phyloP scores from a whole-genome alignment of 306 rosid species.

The Arachis stenosperma region DNA sequence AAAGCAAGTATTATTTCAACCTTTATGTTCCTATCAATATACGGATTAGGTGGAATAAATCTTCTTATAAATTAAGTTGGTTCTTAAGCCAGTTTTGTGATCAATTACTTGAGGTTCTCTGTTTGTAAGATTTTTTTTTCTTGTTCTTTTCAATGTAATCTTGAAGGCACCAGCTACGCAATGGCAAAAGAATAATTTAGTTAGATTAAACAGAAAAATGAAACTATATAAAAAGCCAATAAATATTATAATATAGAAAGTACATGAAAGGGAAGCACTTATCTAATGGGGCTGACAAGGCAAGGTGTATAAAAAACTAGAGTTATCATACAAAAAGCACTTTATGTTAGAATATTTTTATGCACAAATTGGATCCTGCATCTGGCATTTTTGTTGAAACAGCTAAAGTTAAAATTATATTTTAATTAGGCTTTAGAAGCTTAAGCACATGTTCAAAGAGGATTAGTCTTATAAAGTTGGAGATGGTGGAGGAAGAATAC shows the following conservation, averaged over 20 bases:
- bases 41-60: conserved; percentile 31
- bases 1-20: conserved; percentile 1
- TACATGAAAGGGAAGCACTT: conserved; percentile 32
- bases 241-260: neutral
- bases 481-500: conserved; percentile 24
- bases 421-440: conserved; percentile 27
- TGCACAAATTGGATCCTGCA: conserved; percentile 31
- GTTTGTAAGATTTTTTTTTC: conserved; percentile 18
- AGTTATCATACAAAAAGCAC: conserved; percentile 30
- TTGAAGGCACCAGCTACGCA: conserved; percentile 22
- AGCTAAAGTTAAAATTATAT: conserved; percentile 32
- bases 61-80: conserved; percentile 9
- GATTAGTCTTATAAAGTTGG: conserved; percentile 33
- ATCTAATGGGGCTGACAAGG: conserved; percentile 35
- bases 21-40: neutral
- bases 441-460: conserved; percentile 49
- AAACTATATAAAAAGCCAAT: neutral
- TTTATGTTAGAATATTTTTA: conserved; percentile 13
- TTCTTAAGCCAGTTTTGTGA: conserved; percentile 3
- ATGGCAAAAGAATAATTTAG: conserved; percentile 12
- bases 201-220: neutral
- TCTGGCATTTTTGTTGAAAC: conserved; percentile 39
- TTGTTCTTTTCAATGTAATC: neutral
- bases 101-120: conserved; percentile 25
- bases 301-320: conserved; percentile 20